Percentiles rank a stretch among this genome's conserved stretches.
phyloP scores from a whole-genome alignment of 129 eudicot genomes.

The sunflower (Helianthus annuus) region HanXRQr2.0-SUNRISE NC_035447.2:2372369-2372868 shows the following conservation, averaged over 20 bases:
- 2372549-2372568: not conserved
- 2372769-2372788: slow-evolving; percentile 43
- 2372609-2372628: slow-evolving; percentile 61
- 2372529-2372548: not conserved
- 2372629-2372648: slow-evolving; percentile 49
- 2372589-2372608: slow-evolving; percentile 54
- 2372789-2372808: slow-evolving; percentile 61
- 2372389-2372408: too few species aligned
- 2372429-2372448: too few species aligned
- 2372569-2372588: not conserved
- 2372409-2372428: too few species aligned
- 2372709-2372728: slow-evolving; percentile 84
- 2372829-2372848: slow-evolving; percentile 46
- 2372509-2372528: not conserved
- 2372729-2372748: slow-evolving; percentile 77
- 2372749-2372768: slow-evolving; percentile 40
- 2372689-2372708: slow-evolving; percentile 70
- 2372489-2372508: not conserved
- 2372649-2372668: slow-evolving; percentile 67
- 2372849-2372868: slow-evolving; percentile 33
- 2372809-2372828: slow-evolving; percentile 66
- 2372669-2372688: slow-evolving; percentile 91
- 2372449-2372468: not conserved
- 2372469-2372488: not conserved
- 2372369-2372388: too few species aligned